Percentiles rank a stretch among this genome's conserved stretches.
Conservation (phyloP, 1,284 basidiomycete species). For the Grifola frondosa region DNA sequence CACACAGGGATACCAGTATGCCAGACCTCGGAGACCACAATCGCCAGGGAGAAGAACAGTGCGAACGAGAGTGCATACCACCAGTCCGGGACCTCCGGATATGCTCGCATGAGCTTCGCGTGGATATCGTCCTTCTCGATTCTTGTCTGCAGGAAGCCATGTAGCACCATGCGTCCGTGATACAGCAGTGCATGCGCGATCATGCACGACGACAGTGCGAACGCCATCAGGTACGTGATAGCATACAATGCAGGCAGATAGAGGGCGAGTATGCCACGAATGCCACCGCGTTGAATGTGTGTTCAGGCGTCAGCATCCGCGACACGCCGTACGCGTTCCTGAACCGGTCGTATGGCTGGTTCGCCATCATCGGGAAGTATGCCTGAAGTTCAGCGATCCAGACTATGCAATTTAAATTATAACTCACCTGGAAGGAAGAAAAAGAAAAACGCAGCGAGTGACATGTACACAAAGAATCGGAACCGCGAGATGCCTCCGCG, state of each 20-base stretch:
- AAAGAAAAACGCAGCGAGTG: slow-evolving; percentile 70
- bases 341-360: slow-evolving; percentile 79
- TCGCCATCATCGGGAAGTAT: slow-evolving; percentile 83
- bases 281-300: slow-evolving; percentile 71
- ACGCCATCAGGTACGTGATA: slow-evolving; percentile 88
- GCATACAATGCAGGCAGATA: slow-evolving; percentile 88
- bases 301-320: slow-evolving; percentile 60
- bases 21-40: slow-evolving; percentile 85
- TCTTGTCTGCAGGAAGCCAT: slow-evolving; percentile 70
- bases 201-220: slow-evolving; percentile 82
- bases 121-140: slow-evolving; percentile 94
- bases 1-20: slow-evolving; percentile 86
- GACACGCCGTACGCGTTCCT: slow-evolving; percentile 77
- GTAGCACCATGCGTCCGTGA: slow-evolving; percentile 78
- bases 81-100: slow-evolving; percentile 95
- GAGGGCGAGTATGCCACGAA: slow-evolving; percentile 89
- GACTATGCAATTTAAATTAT: too few species aligned
- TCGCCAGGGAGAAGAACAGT: slow-evolving; percentile 72
- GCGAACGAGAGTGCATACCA: slow-evolving; percentile 77
- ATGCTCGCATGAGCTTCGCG: slow-evolving; percentile 91
- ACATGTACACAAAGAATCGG: slow-evolving; percentile 73
- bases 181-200: slow-evolving; percentile 89
- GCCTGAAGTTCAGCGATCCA: slow-evolving; percentile 40
- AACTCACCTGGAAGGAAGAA: slow-evolving; percentile 83
- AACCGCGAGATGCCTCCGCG: slow-evolving; percentile 73